Base-by-base conservation (phyloP, 2,329 filamentous ascomycete genomes). In the Aureobasidium musti region DNA sequence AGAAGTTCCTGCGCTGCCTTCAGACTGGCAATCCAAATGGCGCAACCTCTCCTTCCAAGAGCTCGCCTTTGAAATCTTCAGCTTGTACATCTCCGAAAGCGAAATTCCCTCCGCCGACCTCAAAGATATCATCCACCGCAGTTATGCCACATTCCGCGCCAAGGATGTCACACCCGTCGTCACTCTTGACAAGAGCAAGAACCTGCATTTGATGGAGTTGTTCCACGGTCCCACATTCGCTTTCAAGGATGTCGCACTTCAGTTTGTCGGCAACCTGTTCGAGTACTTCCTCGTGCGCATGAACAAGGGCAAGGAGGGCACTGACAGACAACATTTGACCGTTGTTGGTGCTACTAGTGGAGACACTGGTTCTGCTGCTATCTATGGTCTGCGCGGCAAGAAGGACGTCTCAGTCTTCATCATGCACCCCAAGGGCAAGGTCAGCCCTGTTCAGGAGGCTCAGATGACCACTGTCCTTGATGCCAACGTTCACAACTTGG, bases 401-500 rank as follows among this genome's bases (percentile, higher is more conserved):
- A 93, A 96, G 80, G 95, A 99, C 83, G 91, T 97, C 19, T 96
- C 92, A 0, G 91, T 98, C 63, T 95, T 96, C 81, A 98, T 99
- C 76, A 85, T 98, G 73, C 90, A 94, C 78, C 95, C 95, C 30
- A 91, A 95, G 78, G 94, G 92, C 69, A 90, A 92, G 71, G 90
- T 98, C 69, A 92, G 89, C 76, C 91, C 92, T 17, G 90, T 98
- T 67, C 95, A 98, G 78, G 92, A 98, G 79, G 90, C 91, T 5
- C 95, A 98, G 81, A 98, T 98, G 95, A 97, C 93, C 0, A 97
- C 94, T 0, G 91, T 95, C 33, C 82, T 92, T 47, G 95, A 98
- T 77, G 81, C 85, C 67, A 98, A 98, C 75, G 93, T 98, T 39
- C 92, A 97, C 83, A 97, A 96, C 78, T 81, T 98, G 54, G 88